phyloP scores from a whole-genome alignment of 805 yeast genomes.

The Vanderwaltozyma yarrowii region DNA sequence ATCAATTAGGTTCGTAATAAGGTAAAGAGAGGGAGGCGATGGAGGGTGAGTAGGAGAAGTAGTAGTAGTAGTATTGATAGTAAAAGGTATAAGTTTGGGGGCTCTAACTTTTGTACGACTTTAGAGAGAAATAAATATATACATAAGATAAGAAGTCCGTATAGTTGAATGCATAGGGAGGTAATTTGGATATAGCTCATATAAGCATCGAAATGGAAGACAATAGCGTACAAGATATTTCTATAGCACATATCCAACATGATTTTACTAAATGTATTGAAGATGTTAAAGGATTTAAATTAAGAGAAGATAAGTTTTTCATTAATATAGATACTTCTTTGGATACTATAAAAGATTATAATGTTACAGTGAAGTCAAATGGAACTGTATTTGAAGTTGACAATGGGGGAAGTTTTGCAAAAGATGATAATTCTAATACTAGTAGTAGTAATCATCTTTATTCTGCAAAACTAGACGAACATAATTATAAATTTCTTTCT shows the following conservation, averaged over 20 bases:
- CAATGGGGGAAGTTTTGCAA: not conserved
- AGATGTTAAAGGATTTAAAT: constrained; percentile 27
- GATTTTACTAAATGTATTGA: constrained; percentile 35
- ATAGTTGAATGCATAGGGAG: too few relatives aligned
- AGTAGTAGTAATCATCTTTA: constrained; percentile 5
- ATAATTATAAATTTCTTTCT: constrained; percentile 7
- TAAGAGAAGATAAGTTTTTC: constrained; percentile 33
- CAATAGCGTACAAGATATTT: not conserved
- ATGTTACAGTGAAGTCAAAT: constrained; percentile 7
- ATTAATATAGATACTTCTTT: constrained; percentile 27
- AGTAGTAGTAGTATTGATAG: too few relatives aligned
- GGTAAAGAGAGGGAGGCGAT: too few relatives aligned
- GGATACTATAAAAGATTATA: constrained; percentile 20
- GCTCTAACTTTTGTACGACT: too few relatives aligned
- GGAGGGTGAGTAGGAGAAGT: too few relatives aligned
- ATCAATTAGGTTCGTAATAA: too few relatives aligned
- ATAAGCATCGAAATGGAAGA: too few relatives aligned
- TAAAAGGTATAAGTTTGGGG: too few relatives aligned
- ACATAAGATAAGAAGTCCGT: too few relatives aligned
- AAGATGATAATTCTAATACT: constrained; percentile 1
- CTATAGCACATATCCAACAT: constrained; percentile 33
- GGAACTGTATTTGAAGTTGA: constrained; percentile 8
- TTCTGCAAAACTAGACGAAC: constrained; percentile 8
- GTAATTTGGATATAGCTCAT: too few relatives aligned
- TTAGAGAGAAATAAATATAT: too few relatives aligned